These are phyloP conservation scores for Primulina tabacum DNA, from an alignment of 257 asterid genomes.

Conservation along the genomic window DNA sequence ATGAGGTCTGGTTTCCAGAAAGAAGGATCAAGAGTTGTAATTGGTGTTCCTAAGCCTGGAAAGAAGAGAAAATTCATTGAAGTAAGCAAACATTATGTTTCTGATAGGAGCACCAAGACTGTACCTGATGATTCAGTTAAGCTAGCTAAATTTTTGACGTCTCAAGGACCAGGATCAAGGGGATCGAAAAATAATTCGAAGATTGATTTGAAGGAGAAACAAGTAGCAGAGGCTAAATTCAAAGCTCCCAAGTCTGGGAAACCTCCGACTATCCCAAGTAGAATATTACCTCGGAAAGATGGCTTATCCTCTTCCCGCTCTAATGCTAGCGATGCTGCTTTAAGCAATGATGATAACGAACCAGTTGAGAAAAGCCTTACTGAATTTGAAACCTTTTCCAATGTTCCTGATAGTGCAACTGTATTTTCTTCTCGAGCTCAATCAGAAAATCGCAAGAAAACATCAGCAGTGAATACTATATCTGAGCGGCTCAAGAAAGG, in stretches of 20 bases:
- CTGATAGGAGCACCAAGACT: constrained; percentile 48
- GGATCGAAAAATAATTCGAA: constrained; percentile 53
- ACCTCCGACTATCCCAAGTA: constrained; percentile 56
- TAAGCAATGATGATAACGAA: constrained; percentile 49
- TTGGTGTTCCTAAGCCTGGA: constrained; percentile 95
- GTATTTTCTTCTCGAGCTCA: constrained; percentile 52
- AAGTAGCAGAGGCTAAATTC: constrained; percentile 43
- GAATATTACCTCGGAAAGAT: constrained; percentile 51
- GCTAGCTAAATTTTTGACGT: constrained; percentile 48
- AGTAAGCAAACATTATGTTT: constrained; percentile 84
- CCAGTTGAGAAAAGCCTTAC: constrained; percentile 38
- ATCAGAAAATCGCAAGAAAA: constrained; percentile 45
- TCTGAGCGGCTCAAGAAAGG: constrained; percentile 59
- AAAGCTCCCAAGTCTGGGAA: constrained; percentile 58
- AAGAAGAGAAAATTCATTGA: constrained; percentile 94
- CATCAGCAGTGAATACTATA: constrained; percentile 33
- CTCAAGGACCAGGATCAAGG: constrained; percentile 59
- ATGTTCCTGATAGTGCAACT: constrained; percentile 38
- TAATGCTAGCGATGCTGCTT: constrained; percentile 32
- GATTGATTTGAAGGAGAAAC: constrained; percentile 61
- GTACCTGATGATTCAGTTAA: constrained; percentile 54
- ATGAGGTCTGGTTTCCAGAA: constrained; percentile 73
- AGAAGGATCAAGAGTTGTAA: constrained; percentile 71
- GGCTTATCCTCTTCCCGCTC: constrained; percentile 45
- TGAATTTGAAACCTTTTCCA: constrained; percentile 29